These are phyloP conservation scores for Colletotrichum spaethianum DNA, from an alignment of 2,329 filamentous ascomycete species.

Conservation along the genomic window DNA sequence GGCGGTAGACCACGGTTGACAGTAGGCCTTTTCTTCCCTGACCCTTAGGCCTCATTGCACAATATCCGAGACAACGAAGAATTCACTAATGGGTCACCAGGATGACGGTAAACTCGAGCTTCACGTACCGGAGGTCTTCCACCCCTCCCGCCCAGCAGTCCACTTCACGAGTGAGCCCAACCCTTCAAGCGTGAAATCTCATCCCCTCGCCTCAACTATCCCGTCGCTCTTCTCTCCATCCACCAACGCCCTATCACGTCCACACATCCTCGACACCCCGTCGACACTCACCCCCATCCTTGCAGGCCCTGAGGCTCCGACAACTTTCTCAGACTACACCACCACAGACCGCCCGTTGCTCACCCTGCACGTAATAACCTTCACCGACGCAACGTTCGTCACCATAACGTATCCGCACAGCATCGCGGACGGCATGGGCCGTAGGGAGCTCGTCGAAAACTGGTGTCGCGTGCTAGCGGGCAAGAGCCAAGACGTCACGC, in stretches of 20 bases:
- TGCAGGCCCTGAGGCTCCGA: slow-evolving; percentile 38
- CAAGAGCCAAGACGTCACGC: slow-evolving; percentile 55
- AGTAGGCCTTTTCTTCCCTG: slow-evolving; percentile 43
- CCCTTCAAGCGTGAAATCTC: slow-evolving; percentile 15
- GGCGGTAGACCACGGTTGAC: slow-evolving; percentile 59
- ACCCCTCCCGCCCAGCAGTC: slow-evolving; percentile 28
- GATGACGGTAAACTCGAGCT: slow-evolving; percentile 28
- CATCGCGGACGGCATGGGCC: slow-evolving; percentile 48
- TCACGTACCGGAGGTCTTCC: slow-evolving; percentile 29
- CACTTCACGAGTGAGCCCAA: slow-evolving; percentile 30
- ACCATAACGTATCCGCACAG: slow-evolving; percentile 62
- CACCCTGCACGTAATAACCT: slow-evolving; percentile 62
- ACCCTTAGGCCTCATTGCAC: neutral
- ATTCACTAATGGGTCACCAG: neutral
- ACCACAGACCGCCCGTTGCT: slow-evolving; percentile 60
- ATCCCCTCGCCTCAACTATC: slow-evolving; percentile 30
- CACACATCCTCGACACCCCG: slow-evolving; percentile 27
- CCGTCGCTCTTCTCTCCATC: neutral
- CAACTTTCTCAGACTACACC: slow-evolving; percentile 56
- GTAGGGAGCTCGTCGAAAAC: slow-evolving; percentile 42
- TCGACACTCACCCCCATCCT: slow-evolving; percentile 38
- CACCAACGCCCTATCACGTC: neutral
- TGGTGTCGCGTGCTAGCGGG: slow-evolving; percentile 63
- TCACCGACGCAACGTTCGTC: slow-evolving; percentile 65
- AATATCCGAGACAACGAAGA: neutral